Conservation (phyloP, 495 filamentous ascomycete genomes). For the Hypoxylon rickii region DNA sequence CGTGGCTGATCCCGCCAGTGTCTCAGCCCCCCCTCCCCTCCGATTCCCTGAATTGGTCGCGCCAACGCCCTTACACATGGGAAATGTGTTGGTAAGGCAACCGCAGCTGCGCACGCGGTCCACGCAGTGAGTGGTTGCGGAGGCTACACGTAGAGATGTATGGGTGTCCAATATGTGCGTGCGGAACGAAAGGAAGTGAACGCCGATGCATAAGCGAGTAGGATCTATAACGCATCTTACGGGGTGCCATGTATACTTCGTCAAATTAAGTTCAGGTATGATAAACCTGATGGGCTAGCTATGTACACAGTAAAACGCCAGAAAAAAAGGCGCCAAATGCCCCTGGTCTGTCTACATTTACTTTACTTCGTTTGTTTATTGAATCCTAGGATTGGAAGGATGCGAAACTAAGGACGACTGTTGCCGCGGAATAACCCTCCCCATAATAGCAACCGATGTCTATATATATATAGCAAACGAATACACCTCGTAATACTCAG, state of each 20-base stretch:
- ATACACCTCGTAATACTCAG: constrained; percentile 14
- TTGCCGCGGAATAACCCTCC: constrained; percentile 4
- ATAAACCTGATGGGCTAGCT: constrained; percentile 15
- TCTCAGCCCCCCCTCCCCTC: no score
- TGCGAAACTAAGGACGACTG: not conserved
- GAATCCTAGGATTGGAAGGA: constrained; percentile 16
- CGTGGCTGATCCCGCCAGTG: constrained; percentile 1
- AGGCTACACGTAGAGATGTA: no score
- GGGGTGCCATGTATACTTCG: constrained; percentile 7
- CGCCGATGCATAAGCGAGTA: not conserved
- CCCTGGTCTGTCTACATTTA: no score
- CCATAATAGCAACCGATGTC: constrained; percentile 7
- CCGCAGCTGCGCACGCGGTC: no score
- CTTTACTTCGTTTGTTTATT: no score
- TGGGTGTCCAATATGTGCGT: no score
- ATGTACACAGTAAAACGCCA: constrained; percentile 25
- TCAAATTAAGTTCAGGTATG: constrained; percentile 18
- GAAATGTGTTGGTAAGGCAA: no score
- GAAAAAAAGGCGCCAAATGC: constrained; percentile 13
- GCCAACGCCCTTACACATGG: no score
- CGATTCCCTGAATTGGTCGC: no score
- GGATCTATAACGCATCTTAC: not conserved
- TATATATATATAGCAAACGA: constrained; percentile 27
- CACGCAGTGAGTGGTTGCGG: no score
- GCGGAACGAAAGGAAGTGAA: no score